Evolutionary conservation across 2,329 filamentous ascomycete species (phyloP).

Genomic region (Monascus ruber): DNA sequence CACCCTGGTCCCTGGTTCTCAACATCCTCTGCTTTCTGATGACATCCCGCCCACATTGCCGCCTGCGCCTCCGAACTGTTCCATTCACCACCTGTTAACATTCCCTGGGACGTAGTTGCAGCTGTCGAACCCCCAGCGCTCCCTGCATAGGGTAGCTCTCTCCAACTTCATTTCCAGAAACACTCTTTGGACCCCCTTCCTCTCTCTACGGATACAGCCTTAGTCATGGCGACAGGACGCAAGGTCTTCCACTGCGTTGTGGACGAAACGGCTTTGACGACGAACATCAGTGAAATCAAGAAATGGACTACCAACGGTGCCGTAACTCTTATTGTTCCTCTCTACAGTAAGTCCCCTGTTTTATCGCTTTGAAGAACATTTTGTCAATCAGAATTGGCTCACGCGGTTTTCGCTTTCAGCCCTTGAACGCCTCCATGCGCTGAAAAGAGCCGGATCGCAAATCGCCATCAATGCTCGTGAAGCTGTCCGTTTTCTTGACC

Average conservation of each 20-base stretch:
- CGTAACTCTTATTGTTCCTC: conserved; percentile 40
- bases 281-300: conserved; percentile 43
- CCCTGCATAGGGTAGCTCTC: conserved; percentile 15
- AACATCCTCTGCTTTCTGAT: not conserved
- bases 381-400: not conserved
- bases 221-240: conserved; percentile 29
- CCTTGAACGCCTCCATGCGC: conserved; percentile 34
- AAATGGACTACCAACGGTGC: conserved; percentile 39
- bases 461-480: conserved; percentile 40
- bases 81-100: conserved; percentile 8
- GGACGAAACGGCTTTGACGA: conserved; percentile 41
- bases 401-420: conserved; percentile 18
- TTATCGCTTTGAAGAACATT: not conserved
- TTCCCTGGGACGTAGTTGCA: conserved; percentile 15
- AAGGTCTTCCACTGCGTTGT: conserved; percentile 42
- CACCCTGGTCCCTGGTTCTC: not conserved
- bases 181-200: conserved; percentile 12
- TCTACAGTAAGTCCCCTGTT: conserved; percentile 34
- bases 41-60: conserved; percentile 1
- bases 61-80: not conserved
- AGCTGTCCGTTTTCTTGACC: conserved; percentile 41
- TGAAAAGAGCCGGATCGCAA: conserved; percentile 36
- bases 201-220: no score
- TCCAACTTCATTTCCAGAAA: conserved; percentile 2
- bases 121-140: conserved; percentile 17